Conservation (phyloP, 257 asterid genomes). For the Cynanchum wilfordii region DNA sequence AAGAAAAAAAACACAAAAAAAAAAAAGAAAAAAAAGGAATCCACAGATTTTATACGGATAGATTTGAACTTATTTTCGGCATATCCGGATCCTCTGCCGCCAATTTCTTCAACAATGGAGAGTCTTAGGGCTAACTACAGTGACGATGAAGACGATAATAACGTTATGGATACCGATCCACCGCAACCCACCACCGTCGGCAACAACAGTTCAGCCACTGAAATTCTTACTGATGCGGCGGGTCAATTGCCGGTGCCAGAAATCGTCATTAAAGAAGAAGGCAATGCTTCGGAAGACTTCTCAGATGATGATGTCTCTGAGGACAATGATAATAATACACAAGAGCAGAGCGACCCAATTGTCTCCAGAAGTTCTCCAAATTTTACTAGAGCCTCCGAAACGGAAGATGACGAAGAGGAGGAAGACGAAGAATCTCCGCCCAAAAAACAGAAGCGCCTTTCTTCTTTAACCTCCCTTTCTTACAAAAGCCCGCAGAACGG, state of each 20-base stretch:
- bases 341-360: not conserved
- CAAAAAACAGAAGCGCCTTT: slow-evolving; percentile 58
- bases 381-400: slow-evolving; percentile 36
- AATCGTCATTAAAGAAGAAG: slow-evolving; percentile 28
- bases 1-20: too few relatives aligned
- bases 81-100: not conserved
- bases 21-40: too few relatives aligned
- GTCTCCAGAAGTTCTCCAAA: slow-evolving; percentile 18
- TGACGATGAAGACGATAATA: slow-evolving; percentile 31
- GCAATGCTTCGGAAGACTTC: slow-evolving; percentile 27
- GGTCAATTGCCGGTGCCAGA: slow-evolving; percentile 13
- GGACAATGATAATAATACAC: slow-evolving; percentile 13
- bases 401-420: slow-evolving; percentile 38
- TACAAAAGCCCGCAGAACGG: not conserved
- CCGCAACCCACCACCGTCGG: not conserved
- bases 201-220: slow-evolving; percentile 4
- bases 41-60: too few relatives aligned
- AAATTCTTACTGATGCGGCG: slow-evolving; percentile 17
- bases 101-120: slow-evolving; percentile 33
- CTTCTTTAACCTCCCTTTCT: slow-evolving; percentile 20
- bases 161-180: slow-evolving; percentile 14
- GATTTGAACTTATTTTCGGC: too few relatives aligned
- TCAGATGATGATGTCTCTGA: slow-evolving; percentile 41
- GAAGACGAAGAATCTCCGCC: slow-evolving; percentile 51
- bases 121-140: slow-evolving; percentile 48